phyloP scores from a whole-genome alignment of 495 filamentous ascomycete species.

The Aspergillus ostianus region DNA sequence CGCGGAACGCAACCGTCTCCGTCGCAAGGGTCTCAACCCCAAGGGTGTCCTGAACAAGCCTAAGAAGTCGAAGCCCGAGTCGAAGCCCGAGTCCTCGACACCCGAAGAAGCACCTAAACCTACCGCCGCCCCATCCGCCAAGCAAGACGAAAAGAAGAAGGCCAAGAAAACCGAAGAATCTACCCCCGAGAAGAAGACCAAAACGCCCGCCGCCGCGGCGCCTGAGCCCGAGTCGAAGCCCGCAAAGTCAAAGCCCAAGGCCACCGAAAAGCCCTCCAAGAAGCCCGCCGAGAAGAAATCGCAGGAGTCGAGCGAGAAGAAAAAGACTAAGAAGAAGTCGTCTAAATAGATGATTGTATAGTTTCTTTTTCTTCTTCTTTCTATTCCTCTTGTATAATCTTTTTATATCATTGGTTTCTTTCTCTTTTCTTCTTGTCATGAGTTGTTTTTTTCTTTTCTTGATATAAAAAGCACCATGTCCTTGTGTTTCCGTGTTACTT shows the following conservation, averaged over 20 bases:
- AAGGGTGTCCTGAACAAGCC: conserved; percentile 52
- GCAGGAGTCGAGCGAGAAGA: conserved; percentile 13
- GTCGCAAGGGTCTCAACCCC: conserved; percentile 66
- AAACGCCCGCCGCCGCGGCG: conserved; percentile 10
- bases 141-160: conserved; percentile 15
- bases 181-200: conserved; percentile 10
- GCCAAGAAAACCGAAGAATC: conserved; percentile 7
- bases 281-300: conserved; percentile 6
- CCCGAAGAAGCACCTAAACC: conserved; percentile 10
- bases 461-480: conserved; percentile 35
- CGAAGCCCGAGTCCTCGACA: conserved; percentile 5
- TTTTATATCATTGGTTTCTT: conserved; percentile 18
- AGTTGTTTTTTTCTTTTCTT: conserved; percentile 25
- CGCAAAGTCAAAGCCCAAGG: conserved; percentile 8
- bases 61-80: conserved; percentile 30
- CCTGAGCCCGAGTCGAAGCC: conserved; percentile 29
- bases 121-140: neutral
- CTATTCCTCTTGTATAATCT: conserved; percentile 16
- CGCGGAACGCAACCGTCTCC: conserved; percentile 54
- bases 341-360: conserved; percentile 29
- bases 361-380: neutral
- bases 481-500: conserved; percentile 17
- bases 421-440: conserved; percentile 15
- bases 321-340: conserved; percentile 34
- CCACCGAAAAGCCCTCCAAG: conserved; percentile 9